phyloP scores from a whole-genome alignment of 2,329 filamentous ascomycete species.

The Davidsoniella australis region DNA sequence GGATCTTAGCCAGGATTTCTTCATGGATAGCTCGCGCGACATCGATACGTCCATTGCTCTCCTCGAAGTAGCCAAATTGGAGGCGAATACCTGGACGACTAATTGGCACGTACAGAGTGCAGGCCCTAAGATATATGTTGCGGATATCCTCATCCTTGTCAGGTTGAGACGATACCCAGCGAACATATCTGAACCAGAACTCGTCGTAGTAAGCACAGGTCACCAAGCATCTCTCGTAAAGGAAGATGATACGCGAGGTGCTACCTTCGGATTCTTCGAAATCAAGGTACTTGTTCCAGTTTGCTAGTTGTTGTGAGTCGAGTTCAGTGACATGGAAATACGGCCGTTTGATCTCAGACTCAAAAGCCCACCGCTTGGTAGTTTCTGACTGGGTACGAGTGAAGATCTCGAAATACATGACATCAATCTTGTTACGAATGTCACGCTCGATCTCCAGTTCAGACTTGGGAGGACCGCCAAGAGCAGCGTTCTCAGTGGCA shows the following conservation, averaged over 20 bases:
- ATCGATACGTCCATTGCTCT: constrained; percentile 59
- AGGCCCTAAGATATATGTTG: constrained; percentile 78
- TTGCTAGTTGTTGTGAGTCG: constrained; percentile 65
- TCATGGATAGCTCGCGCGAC: constrained; percentile 73
- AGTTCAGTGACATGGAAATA: constrained; percentile 95
- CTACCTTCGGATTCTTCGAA: constrained; percentile 82
- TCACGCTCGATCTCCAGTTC: constrained; percentile 73
- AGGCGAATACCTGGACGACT: constrained; percentile 68
- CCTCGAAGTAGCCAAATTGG: constrained; percentile 90
- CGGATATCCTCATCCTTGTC: constrained; percentile 79
- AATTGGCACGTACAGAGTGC: constrained; percentile 72
- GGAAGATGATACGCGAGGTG: constrained; percentile 54
- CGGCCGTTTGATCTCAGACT: constrained; percentile 83
- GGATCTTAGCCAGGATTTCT: constrained; percentile 58
- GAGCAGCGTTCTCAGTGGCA: constrained; percentile 41
- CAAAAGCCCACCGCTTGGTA: constrained; percentile 84
- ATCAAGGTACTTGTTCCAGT: constrained; percentile 93
- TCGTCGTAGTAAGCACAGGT: constrained; percentile 92
- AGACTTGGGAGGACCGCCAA: constrained; percentile 36
- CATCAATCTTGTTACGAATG: constrained; percentile 62
- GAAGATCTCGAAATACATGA: constrained; percentile 66
- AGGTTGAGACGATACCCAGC: constrained; percentile 75
- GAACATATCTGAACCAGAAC: constrained; percentile 92
- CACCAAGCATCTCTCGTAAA: constrained; percentile 88
- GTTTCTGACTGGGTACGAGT: constrained; percentile 71